Conservation (phyloP, 2,329 filamentous ascomycete genomes). For the Neopestalotiopsis rosae region DNA sequence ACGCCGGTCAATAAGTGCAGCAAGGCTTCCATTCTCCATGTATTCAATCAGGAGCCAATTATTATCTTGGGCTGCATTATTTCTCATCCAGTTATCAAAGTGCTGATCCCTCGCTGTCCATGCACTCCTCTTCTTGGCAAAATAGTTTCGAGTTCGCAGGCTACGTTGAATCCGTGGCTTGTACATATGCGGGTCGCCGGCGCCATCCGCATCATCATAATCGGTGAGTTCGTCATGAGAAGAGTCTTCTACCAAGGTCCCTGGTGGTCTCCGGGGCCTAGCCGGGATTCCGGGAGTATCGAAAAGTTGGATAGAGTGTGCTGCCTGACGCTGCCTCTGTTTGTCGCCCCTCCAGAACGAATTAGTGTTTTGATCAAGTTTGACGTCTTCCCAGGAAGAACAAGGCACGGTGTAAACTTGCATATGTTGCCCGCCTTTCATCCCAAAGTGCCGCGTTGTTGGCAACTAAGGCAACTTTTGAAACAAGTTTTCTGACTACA, state of each 20-base stretch:
- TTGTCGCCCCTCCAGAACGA: too few relatives aligned
- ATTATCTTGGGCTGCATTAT: background rate
- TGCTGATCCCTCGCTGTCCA: too few relatives aligned
- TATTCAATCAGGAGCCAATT: background rate
- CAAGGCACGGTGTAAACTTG: background rate
- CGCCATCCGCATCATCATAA: background rate
- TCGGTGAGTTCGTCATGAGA: background rate
- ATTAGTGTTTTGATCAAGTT: too few relatives aligned
- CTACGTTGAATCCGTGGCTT: background rate
- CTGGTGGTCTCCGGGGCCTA: background rate
- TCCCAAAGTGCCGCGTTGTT: background rate
- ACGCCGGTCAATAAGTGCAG: background rate
- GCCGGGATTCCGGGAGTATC: background rate
- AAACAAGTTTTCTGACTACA: background rate
- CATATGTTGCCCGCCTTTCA: background rate
- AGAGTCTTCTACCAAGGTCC: background rate
- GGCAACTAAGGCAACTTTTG: background rate
- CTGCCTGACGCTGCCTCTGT: background rate
- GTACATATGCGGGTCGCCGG: background rate
- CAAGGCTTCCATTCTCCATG: conserved; percentile 4
- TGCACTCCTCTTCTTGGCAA: too few relatives aligned
- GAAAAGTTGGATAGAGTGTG: background rate
- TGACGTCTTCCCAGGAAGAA: background rate
- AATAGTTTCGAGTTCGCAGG: too few relatives aligned
- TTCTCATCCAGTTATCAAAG: background rate